Base-by-base conservation (phyloP, 345 rosid genomes). In the Draba incana region DNA sequence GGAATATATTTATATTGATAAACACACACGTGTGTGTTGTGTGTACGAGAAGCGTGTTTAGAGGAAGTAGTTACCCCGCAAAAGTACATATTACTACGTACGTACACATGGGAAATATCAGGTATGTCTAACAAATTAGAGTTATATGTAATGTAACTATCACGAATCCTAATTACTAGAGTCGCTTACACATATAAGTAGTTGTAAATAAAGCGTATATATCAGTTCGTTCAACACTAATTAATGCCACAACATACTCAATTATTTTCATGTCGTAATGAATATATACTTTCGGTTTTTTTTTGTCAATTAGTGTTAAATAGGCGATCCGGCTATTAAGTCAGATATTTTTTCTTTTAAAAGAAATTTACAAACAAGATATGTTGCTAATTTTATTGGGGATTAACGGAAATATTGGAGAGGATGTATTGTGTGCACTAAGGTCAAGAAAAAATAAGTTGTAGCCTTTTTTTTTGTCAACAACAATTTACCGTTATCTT, bases 91-190 rank as follows among this genome's bases (percentile, higher is more conserved):
- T 28, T 60, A 49, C 58, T 60, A 49, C 66, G 15, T 23, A 52
- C 45, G 14, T 33, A 48, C 11, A 13, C 56, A 33, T 51, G 16
- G 52, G 37, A 25, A 33, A 44, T 54, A 54, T 66, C 62, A 59
- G 78, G 78, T 67, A 37, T 39, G 50, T 50, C 49, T 64, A 28
- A 43, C n/a, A 51, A 54, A 20, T 20, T 20, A 20, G 20, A 41
- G 31, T 25, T 62, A 35, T 70, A 4, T 60, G 5, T 51, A 23
- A 42, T 60, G 5, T 51, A 23, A 42, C 42, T 20, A 50, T 20
- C 25, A 20, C 35, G 42, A 39, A 43, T 43, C 44, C 4, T 53
- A 25, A 53, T 43, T 20, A 20, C 20, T 20, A 13, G 28, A 53
- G 12, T 25, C 25, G 6, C 52, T 24, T 20, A 20, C 37, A 47